Conservation (phyloP, 1,139 yeast genomes). For the Kodamaea ohmeri region DNA sequence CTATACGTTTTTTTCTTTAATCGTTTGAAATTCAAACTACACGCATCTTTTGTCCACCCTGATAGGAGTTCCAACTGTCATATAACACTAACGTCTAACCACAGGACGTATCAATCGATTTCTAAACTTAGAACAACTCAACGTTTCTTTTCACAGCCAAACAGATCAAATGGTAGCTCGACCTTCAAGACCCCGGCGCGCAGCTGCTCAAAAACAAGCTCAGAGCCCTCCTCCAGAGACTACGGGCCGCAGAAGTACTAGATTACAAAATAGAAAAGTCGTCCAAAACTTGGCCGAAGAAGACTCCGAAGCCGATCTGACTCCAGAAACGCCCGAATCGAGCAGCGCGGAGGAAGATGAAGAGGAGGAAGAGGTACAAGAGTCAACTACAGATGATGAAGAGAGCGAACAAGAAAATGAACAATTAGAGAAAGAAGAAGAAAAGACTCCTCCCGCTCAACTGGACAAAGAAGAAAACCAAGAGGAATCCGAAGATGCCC, state of each 20-base stretch:
- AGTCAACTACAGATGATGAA: constrained; percentile 7
- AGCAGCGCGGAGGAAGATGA: constrained; percentile 2
- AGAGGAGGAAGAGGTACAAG: constrained; percentile 7
- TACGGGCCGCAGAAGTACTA: constrained; percentile 3
- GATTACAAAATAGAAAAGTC: neutral
- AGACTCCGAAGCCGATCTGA: constrained; percentile 6
- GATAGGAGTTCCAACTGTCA: too few relatives aligned
- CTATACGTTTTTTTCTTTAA: constrained; percentile 4
- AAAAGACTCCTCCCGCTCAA: neutral
- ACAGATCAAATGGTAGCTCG: constrained; percentile 2
- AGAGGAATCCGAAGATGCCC: constrained; percentile 5
- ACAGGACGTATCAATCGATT: neutral
- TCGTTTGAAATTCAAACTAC: constrained; percentile 3
- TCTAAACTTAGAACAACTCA: constrained; percentile 3
- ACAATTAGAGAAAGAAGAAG: constrained; percentile 1
- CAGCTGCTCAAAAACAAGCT: constrained; percentile 4
- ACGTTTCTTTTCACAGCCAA: constrained; percentile 5
- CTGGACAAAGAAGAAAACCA: constrained; percentile 5
- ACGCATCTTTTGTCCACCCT: too few relatives aligned
- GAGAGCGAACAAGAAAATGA: constrained; percentile 5
- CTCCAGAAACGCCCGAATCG: neutral
- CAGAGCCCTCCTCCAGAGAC: neutral
- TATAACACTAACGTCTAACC: too few relatives aligned
- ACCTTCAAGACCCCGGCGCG: constrained; percentile 6
- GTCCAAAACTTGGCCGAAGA: constrained; percentile 1